Conservation (phyloP, 345 rosid species). For the Brassica napus region Da-Ae NC_063452.1:10034501-10035000, state of each 20-base stretch:
- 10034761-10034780: too few species aligned
- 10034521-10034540: slow-evolving; percentile 84
- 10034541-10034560: slow-evolving; percentile 70
- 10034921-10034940: slow-evolving; percentile 90
- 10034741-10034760: too few species aligned
- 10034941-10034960: slow-evolving; percentile 74
- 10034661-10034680: too few species aligned
- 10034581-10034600: too few species aligned
- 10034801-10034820: too few species aligned
- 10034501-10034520: slow-evolving; percentile 90
- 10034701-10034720: too few species aligned
- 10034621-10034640: too few species aligned
- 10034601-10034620: too few species aligned
- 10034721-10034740: too few species aligned
- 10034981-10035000: slow-evolving; percentile 90
- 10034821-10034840: slow-evolving; percentile 37
- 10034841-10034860: slow-evolving; percentile 86
- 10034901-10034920: slow-evolving; percentile 40
- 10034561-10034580: slow-evolving; percentile 52
- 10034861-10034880: slow-evolving; percentile 15
- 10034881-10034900: slow-evolving; percentile 13
- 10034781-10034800: too few species aligned
- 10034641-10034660: too few species aligned
- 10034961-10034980: slow-evolving; percentile 88
- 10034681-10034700: too few species aligned